Percentiles rank a stretch among this genome's conserved stretches.
Conservation (phyloP, 495 filamentous ascomycete species). For the Xylaria cubensis region DNA sequence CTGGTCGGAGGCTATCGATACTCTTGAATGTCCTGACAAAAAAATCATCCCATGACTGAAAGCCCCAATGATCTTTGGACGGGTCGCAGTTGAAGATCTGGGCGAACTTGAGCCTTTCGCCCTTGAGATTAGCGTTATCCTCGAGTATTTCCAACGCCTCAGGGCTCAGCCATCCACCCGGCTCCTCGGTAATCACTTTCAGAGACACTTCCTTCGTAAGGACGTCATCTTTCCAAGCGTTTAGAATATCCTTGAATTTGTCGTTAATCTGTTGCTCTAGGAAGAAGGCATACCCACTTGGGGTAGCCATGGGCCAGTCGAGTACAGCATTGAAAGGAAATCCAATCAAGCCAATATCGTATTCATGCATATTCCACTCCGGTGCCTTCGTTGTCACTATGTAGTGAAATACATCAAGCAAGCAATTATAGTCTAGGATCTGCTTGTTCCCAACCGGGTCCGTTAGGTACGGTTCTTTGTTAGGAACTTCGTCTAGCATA, state of each 20-base stretch:
- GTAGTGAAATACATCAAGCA: slow-evolving; percentile 59
- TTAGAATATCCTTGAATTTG: slow-evolving; percentile 62
- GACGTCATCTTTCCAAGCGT: slow-evolving; percentile 60
- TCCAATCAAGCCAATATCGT: slow-evolving; percentile 29
- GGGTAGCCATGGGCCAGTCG: slow-evolving; percentile 68
- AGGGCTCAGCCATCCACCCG: slow-evolving; percentile 59
- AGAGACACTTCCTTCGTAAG: slow-evolving; percentile 55
- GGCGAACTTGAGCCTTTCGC: slow-evolving; percentile 40
- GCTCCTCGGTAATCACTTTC: slow-evolving; percentile 49
- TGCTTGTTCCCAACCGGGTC: slow-evolving; percentile 50
- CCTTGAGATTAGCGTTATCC: slow-evolving; percentile 28
- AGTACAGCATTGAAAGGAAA: slow-evolving; percentile 56
- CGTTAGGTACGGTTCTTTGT: slow-evolving; percentile 51
- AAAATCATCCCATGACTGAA: slow-evolving; percentile 68
- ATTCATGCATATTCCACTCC: slow-evolving; percentile 57
- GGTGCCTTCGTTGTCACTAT: slow-evolving; percentile 58
- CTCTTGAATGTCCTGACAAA: slow-evolving; percentile 60
- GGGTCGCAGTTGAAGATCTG: slow-evolving; percentile 49
- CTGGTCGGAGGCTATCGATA: slow-evolving; percentile 53
- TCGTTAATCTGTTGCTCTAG: slow-evolving; percentile 61
- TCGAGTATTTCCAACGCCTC: slow-evolving; percentile 36
- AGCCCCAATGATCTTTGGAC: slow-evolving; percentile 52
- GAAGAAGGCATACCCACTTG: slow-evolving; percentile 61
- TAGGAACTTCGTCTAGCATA: slow-evolving; percentile 66
- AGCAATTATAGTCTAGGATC: slow-evolving; percentile 54